phyloP scores from a whole-genome alignment of 2,329 filamentous ascomycete species.

The Chalara sp. region DNA sequence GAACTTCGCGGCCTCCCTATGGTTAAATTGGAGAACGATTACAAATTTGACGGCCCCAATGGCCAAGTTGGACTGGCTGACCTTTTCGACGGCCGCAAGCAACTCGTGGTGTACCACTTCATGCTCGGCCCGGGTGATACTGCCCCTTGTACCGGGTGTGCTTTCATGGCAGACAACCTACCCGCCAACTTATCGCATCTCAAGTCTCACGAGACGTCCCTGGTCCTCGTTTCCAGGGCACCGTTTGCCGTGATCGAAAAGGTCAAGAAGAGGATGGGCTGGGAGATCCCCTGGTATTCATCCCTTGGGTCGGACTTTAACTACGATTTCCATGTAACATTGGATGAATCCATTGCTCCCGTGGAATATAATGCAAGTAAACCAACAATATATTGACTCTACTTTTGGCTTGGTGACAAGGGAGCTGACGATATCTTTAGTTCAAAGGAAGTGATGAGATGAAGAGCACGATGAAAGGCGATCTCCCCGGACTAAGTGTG shows the following conservation, averaged over 20 bases:
- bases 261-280: constrained; percentile 30
- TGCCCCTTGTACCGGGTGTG: constrained; percentile 32
- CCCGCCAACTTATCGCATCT: constrained; percentile 30
- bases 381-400: not conserved
- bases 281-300: constrained; percentile 34
- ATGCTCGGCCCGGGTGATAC: constrained; percentile 33
- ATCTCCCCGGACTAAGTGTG: constrained; percentile 32
- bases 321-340: constrained; percentile 32
- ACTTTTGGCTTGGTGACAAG: not conserved
- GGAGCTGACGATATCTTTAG: not conserved
- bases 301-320: constrained; percentile 30
- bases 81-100: constrained; percentile 28
- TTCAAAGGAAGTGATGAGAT: not conserved
- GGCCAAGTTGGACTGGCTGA: constrained; percentile 22
- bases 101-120: constrained; percentile 38
- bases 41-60: constrained; percentile 27
- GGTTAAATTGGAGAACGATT: constrained; percentile 30
- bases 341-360: constrained; percentile 24
- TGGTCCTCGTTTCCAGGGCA: constrained; percentile 32
- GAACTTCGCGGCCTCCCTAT: constrained; percentile 31
- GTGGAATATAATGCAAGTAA: constrained; percentile 13
- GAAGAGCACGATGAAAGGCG: constrained; percentile 15
- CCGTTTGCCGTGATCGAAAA: constrained; percentile 29
- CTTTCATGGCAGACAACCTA: constrained; percentile 31
- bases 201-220: constrained; percentile 28